phyloP scores from a whole-genome alignment of 164 flowering plant species.

The Buxus sempervirens region DNA sequence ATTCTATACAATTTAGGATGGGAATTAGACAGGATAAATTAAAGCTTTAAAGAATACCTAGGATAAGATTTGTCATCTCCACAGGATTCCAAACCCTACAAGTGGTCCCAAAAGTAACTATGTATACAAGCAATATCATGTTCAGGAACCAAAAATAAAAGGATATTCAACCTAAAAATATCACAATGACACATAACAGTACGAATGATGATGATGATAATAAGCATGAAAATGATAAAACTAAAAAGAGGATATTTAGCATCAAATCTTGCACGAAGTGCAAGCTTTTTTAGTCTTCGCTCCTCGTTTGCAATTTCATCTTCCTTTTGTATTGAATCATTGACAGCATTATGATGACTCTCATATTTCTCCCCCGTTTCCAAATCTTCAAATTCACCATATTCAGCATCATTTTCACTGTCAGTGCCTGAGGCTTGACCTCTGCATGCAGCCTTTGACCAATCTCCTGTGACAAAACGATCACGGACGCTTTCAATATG shows the following conservation, averaged over 20 bases:
- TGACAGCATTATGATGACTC: conserved; percentile 21
- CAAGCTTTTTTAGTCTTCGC: conserved; percentile 79
- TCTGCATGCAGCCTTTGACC: conserved; percentile 74
- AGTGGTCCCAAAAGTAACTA: too few species aligned
- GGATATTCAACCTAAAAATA: too few species aligned
- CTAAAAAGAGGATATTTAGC: conserved; percentile 66
- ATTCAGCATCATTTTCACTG: conserved; percentile 38
- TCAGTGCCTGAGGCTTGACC: conserved; percentile 36
- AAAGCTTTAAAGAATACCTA: too few species aligned
- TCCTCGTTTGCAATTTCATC: conserved; percentile 44
- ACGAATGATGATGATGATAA: too few species aligned
- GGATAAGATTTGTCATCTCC: too few species aligned
- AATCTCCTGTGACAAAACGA: conserved; percentile 87
- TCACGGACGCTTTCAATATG: conserved; percentile 64
- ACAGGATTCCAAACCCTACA: too few species aligned
- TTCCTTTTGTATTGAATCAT: conserved; percentile 22
- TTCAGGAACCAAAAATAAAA: too few species aligned
- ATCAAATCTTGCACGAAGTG: conserved; percentile 89
- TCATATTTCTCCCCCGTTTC: conserved; percentile 71
- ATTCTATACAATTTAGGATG: too few species aligned
- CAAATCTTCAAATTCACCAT: conserved; percentile 92
- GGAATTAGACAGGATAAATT: too few species aligned
- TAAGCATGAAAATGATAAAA: background rate
- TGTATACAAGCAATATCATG: too few species aligned
- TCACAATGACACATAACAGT: too few species aligned